These are phyloP conservation scores for Trichoderma sp. DNA, from an alignment of 2,329 filamentous ascomycete species.

Conservation along the genomic window DNA sequence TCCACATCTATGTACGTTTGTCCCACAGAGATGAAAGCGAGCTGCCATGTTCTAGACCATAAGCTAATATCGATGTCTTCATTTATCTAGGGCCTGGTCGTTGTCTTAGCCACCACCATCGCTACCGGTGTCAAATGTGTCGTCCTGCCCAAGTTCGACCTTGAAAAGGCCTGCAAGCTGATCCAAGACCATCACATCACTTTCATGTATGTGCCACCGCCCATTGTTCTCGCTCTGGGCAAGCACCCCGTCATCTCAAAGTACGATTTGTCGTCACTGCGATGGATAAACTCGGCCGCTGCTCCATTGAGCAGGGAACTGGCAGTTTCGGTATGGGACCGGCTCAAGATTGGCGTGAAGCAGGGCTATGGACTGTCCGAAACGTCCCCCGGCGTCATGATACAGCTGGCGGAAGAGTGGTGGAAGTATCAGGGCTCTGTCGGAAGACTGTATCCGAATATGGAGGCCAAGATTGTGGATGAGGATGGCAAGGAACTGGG, in stretches of 20 bases:
- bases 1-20: constrained; percentile 79
- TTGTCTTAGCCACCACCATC: constrained; percentile 34
- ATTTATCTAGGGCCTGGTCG: constrained; percentile 33
- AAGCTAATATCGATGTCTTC: background rate
- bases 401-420: constrained; percentile 76
- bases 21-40: background rate
- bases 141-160: constrained; percentile 73
- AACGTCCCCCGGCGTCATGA: constrained; percentile 77
- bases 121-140: constrained; percentile 70
- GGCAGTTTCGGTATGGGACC: constrained; percentile 71
- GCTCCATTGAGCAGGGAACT: constrained; percentile 82
- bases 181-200: constrained; percentile 76
- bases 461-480: constrained; percentile 79
- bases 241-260: constrained; percentile 78
- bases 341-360: constrained; percentile 79
- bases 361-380: constrained; percentile 92
- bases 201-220: constrained; percentile 80
- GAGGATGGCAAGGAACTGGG: constrained; percentile 57
- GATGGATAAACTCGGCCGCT: constrained; percentile 85
- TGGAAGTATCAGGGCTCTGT: constrained; percentile 73
- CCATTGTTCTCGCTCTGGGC: constrained; percentile 75
- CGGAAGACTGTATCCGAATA: constrained; percentile 75
- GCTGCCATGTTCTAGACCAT: background rate
- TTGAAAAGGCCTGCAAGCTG: constrained; percentile 74
- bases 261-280: constrained; percentile 76